Base-by-base conservation (phyloP, 2,329 filamentous ascomycete species). In the Penicillium oxalicum region DNA sequence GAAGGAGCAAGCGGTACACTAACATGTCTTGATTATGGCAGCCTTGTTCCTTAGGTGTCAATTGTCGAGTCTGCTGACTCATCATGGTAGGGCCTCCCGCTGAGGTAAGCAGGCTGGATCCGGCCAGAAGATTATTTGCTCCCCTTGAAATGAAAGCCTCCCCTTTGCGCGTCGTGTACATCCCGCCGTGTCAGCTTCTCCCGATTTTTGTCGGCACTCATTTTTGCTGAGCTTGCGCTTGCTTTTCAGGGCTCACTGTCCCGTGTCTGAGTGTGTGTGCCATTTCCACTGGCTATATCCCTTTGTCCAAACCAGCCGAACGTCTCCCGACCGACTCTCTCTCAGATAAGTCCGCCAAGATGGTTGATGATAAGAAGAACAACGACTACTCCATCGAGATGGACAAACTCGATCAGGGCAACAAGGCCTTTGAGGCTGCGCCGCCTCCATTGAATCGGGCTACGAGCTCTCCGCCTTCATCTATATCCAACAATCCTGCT, bases 331-430 rank as follows among this genome's bases (percentile, higher is more conserved):
- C 33, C 37, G 24, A 13, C 9, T 12, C 32, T n/a, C 25, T n/a
- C 24, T 18, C 33, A 34, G 35, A n/a, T 25, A 32, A 33, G 47
- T 48, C 47, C 50, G 48, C 47, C 65, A 77, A 62, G 57, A 95
- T 95, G 89, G 79, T 85, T 64, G 87, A 93, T 77, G 90, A 91
- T 69, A 94, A 93, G 79, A 93, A 88, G 71, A 86, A 87, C 67
- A 78, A 80, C 64, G 87, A 93, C 67, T 88, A 84, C 64, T 74
- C 79, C 54, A 78, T 88, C 66, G 81, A 86, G 61, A 81, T 88
- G 75, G 80, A 80, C 62, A 84, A 86, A 55, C 46, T 71, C 52
- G 75, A 77, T 56, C 71, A 74, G 61, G 67, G 71, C 49, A 72
- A 71, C 58, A 78, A 78, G 67, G 67, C 65, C 56, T 70, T 70